Evolutionary conservation across 2,329 filamentous ascomycete genomes (phyloP), one percentile per base, ranked within the genome.

Genomic region (Calonectria fujianensis): DNA sequence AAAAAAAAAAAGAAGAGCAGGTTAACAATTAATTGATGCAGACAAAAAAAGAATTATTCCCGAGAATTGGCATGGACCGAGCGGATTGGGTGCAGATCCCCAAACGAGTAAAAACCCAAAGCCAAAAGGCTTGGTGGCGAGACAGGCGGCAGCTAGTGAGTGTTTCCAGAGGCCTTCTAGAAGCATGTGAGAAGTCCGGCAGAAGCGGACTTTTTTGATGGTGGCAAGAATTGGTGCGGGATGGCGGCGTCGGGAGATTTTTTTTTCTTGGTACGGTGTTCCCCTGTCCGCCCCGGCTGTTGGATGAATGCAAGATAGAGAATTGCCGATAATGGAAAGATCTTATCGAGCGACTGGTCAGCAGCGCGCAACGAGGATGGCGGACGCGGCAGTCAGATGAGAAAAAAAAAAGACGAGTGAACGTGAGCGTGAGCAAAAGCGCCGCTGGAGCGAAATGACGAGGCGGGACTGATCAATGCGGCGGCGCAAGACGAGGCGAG

Each of bases 1-100:
- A 54, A 29, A 18, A 41, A 63, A 39, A 63, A 63, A 41, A 24
- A 3, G 7, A 61, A 61, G 27, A 61, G 39, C 31, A 59, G 32
- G 20, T 59, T 59, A 63, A 63, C 24, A 27, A 61, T 39, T 41
- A 18, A 39, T 39, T 20, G 35, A 63, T 29, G 57, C 35, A 63
- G 35, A 39, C n/a, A 48, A 48, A 39, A 61, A 63, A 41, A 39
- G 52, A n/a, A 63, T 41, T 63, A 63, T 63, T 63, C 37, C 57
- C 57, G 57, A 24, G 35, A 63, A 31, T 41, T 20, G 57, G 37
- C 57, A 27, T 63, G 57, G 35, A 37, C 57, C 37, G n/a, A 27
- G 57, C 39, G 57, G 57, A 41, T 63, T 63, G 57, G 35, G 41
- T 41, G 37, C 37, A 41, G 37, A 63, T 63, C 57, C 35, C 57